phyloP scores from a whole-genome alignment of 225 moss, liverwort and hornwort species.

The Pleurozium schreberi region DNA sequence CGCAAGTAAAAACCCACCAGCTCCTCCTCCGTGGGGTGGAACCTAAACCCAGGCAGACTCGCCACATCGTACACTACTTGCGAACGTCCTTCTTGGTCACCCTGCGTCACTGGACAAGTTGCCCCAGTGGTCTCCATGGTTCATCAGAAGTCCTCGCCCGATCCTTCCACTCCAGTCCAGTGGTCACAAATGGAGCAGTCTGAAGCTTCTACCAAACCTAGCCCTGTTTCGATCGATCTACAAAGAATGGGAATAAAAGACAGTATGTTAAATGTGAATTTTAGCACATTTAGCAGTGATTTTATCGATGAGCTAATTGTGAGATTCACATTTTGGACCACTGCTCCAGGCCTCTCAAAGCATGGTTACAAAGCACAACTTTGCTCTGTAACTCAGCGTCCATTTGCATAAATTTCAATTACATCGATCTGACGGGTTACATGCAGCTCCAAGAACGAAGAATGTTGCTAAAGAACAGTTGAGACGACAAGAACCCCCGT shows the following conservation, averaged over 20 bases:
- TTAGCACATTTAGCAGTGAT: not conserved
- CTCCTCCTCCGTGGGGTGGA: conserved; percentile 32
- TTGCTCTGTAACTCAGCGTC: not conserved
- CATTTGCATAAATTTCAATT: not conserved
- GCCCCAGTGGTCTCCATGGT: not conserved
- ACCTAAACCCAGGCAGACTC: conserved; percentile 25
- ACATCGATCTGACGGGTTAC: not conserved
- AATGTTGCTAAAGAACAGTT: not conserved
- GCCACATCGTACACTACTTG: not conserved
- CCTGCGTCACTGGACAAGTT: not conserved
- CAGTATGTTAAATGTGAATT: not conserved
- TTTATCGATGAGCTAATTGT: not conserved
- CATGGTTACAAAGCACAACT: not conserved
- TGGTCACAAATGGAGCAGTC: not conserved
- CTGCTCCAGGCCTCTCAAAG: not conserved
- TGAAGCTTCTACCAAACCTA: not conserved
- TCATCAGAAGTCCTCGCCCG: not conserved
- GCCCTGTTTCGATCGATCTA: not conserved
- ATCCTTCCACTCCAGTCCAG: too few species aligned
- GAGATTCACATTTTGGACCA: not conserved
- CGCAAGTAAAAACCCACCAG: conserved; percentile 21
- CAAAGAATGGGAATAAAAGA: too few species aligned
- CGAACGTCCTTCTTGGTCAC: not conserved
- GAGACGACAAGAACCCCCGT: not conserved
- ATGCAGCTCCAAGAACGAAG: not conserved